Conservation (phyloP, 1,284 basidiomycete genomes). For the Rhodotorula sp. region DNA sequence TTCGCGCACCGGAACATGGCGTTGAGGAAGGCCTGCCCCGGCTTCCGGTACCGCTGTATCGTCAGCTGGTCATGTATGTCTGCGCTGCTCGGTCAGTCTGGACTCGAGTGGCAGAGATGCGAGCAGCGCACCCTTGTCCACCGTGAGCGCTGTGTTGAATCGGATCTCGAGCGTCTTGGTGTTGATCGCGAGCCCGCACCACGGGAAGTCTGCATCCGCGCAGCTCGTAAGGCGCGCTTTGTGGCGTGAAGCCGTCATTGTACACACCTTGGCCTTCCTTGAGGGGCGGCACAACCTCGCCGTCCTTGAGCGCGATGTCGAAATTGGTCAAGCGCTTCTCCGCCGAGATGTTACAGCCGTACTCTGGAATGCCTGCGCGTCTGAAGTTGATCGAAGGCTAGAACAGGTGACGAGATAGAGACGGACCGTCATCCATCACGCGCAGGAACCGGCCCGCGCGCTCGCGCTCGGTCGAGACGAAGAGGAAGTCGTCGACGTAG, state of each 20-base stretch:
- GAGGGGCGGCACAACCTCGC: conserved; percentile 36
- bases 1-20: conserved; percentile 46
- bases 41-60: conserved; percentile 46
- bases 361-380: conserved; percentile 75
- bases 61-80: conserved; percentile 51
- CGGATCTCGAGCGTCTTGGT: conserved; percentile 72
- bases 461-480: conserved; percentile 69
- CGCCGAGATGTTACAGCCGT: conserved; percentile 84
- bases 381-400: neutral
- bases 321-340: conserved; percentile 91
- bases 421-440: conserved; percentile 72
- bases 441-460: conserved; percentile 72
- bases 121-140: conserved; percentile 56
- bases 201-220: conserved; percentile 69
- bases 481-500: conserved; percentile 91
- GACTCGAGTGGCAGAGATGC: too few species aligned
- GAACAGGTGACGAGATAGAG: neutral
- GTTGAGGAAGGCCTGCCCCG: conserved; percentile 46
- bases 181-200: conserved; percentile 82
- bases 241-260: neutral
- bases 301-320: conserved; percentile 57
- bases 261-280: neutral
- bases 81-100: neutral
- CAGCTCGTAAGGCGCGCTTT: neutral
- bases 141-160: conserved; percentile 14